Percentiles rank a stretch among this genome's conserved stretches.
phyloP scores from a whole-genome alignment of 306 rosid genomes.

The Inga leiocalycina region DNA sequence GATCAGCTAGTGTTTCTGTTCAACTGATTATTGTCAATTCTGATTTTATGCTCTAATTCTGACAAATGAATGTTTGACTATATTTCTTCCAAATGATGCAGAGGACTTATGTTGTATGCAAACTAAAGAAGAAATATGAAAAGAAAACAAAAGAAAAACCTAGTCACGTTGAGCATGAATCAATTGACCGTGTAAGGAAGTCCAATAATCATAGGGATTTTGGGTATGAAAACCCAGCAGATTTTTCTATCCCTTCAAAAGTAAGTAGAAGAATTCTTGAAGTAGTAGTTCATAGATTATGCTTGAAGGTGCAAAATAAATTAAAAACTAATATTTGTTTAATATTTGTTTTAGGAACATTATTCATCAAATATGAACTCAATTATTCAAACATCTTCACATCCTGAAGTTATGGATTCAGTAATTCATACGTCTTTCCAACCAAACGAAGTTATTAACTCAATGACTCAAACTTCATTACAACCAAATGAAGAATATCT shows the following conservation, averaged over 20 bases:
- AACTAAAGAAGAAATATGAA: slow-evolving; percentile 44
- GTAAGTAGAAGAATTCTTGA: slow-evolving; percentile 43
- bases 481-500: neutral
- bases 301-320: slow-evolving; percentile 3
- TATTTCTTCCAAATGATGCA: slow-evolving; percentile 32
- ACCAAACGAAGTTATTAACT: neutral
- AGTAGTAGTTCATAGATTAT: neutral
- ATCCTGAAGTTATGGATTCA: neutral
- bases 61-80: neutral
- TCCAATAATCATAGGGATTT: neutral
- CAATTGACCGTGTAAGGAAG: slow-evolving; percentile 18
- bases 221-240: slow-evolving; percentile 1
- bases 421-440: neutral
- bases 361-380: neutral
- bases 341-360: slow-evolving; percentile 25
- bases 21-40: neutral
- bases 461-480: neutral
- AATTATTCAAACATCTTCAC: neutral
- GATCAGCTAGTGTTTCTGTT: neutral
- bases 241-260: neutral
- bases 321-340: slow-evolving; percentile 4
- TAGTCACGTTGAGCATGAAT: too few species aligned
- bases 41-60: neutral
- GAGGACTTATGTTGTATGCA: slow-evolving; percentile 53
- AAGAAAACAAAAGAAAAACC: slow-evolving; percentile 22